phyloP scores from a whole-genome alignment of 192 early-diverging fungal genomes.

The Gigaspora rosea region DNA sequence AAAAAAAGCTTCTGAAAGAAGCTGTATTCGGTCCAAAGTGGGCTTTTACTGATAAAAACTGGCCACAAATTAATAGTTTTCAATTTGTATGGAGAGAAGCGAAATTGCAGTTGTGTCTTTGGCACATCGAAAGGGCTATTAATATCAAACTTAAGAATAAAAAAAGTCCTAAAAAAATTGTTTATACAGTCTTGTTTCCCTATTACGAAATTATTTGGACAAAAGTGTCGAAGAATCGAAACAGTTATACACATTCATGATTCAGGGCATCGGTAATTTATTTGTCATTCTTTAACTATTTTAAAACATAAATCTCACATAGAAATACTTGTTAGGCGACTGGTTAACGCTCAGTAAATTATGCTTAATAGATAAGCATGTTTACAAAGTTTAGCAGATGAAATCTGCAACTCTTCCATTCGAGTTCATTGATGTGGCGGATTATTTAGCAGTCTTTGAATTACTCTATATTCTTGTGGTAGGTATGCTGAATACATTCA shows the following conservation, averaged over 20 bases:
- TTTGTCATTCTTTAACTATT: slow-evolving; percentile 4
- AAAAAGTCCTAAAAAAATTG: too few relatives aligned
- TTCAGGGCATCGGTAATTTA: slow-evolving; percentile 25
- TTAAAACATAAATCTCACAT: slow-evolving; percentile 21
- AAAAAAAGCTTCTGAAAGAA: slow-evolving; percentile 26
- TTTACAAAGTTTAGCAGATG: slow-evolving; percentile 26
- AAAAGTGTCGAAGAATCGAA: slow-evolving; percentile 22
- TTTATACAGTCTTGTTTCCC: slow-evolving; percentile 11
- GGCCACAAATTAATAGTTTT: too few relatives aligned
- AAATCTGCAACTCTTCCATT: slow-evolving; percentile 24
- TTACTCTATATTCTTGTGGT: not conserved
- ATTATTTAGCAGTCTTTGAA: slow-evolving; percentile 10
- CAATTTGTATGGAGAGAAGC: too few relatives aligned
- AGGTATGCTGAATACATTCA: not conserved
- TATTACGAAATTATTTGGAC: slow-evolving; percentile 24
- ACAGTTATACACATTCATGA: slow-evolving; percentile 21
- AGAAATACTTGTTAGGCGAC: slow-evolving; percentile 28
- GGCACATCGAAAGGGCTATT: too few relatives aligned
- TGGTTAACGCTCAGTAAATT: slow-evolving; percentile 26
- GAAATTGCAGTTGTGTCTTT: too few relatives aligned
- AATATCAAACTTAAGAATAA: too few relatives aligned
- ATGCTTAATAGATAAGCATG: slow-evolving; percentile 27
- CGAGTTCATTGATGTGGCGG: slow-evolving; percentile 21
- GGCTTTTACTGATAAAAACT: too few relatives aligned
- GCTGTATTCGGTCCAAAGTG: slow-evolving; percentile 1